phyloP scores from a whole-genome alignment of 495 filamentous ascomycete species.

The Lasiosphaeria hispida region DNA sequence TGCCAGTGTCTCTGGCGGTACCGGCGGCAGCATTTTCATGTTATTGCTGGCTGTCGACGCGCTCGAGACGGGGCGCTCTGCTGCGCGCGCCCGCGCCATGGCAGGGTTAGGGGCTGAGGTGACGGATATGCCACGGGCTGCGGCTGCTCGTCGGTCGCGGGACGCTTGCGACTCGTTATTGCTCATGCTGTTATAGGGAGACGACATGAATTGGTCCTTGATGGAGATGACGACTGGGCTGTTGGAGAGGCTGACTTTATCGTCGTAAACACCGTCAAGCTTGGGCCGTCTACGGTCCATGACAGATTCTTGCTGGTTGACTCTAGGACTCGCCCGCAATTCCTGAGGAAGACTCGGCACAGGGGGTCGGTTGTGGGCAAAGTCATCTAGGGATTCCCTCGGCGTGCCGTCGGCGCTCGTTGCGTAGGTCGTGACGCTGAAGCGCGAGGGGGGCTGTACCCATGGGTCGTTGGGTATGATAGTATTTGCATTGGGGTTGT shows the following conservation, averaged over 20 bases:
- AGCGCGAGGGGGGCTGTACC: conserved; percentile 62
- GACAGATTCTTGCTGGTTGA: conserved; percentile 30
- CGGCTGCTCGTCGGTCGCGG: conserved; percentile 14
- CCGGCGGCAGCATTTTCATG: conserved; percentile 57
- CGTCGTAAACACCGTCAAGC: conserved; percentile 8
- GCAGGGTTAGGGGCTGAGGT: conserved; percentile 6
- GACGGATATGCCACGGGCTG: conserved; percentile 2
- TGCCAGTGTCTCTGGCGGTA: conserved; percentile 54
- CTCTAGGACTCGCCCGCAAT: conserved; percentile 17
- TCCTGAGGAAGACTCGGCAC: conserved; percentile 30
- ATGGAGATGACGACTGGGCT: conserved; percentile 30
- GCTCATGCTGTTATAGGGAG: conserved; percentile 15
- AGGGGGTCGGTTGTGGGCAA: conserved; percentile 28
- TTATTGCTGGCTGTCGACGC: conserved; percentile 23
- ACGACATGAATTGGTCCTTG: conserved; percentile 27
- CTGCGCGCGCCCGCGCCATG: conserved; percentile 13
- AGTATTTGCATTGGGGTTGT: conserved; percentile 24
- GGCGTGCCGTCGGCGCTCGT: conserved; percentile 54
- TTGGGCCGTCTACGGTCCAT: conserved; percentile 38
- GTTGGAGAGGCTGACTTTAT: conserved; percentile 7
- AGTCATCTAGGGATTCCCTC: conserved; percentile 48
- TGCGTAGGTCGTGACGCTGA: conserved; percentile 72
- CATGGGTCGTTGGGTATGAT: conserved; percentile 30
- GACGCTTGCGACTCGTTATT: conserved; percentile 16
- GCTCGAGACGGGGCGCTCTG: conserved; percentile 25